Conservation (phyloP, 192 early-diverging fungal species). For the Phycomyces nitens region DNA sequence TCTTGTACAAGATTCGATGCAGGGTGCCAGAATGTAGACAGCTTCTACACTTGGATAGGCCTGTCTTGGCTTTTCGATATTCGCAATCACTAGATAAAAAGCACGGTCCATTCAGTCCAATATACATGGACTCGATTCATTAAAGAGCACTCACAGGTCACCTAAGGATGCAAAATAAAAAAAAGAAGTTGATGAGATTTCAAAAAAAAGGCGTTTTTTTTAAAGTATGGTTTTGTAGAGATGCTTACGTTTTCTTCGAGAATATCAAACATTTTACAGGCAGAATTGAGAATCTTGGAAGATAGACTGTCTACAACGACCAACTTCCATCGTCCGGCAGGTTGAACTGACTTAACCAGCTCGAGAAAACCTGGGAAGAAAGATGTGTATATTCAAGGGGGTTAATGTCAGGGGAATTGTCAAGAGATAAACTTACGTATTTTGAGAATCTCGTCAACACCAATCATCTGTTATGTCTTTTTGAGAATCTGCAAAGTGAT, state of each 20-base stretch:
- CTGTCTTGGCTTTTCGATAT: conserved; percentile 53
- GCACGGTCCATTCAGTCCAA: neutral
- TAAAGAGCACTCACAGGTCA: conserved; percentile 7
- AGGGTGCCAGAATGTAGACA: conserved; percentile 58
- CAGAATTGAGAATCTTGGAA: conserved; percentile 68
- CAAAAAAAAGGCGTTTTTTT: too few relatives aligned
- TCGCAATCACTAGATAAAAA: conserved; percentile 53
- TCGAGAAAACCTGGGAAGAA: conserved; percentile 55
- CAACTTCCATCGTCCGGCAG: conserved; percentile 76
- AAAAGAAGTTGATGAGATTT: neutral
- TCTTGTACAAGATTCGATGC: conserved; percentile 55
- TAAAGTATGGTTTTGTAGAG: neutral
- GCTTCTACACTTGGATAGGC: conserved; percentile 59
- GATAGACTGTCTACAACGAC: conserved; percentile 75
- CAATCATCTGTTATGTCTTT: conserved; percentile 31
- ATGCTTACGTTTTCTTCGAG: conserved; percentile 61
- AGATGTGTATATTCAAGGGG: neutral
- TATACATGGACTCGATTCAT: neutral
- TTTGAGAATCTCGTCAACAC: conserved; percentile 37
- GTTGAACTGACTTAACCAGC: conserved; percentile 75
- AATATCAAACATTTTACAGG: conserved; percentile 75
- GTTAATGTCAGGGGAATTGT: neutral
- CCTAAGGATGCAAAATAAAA: conserved; percentile 2
- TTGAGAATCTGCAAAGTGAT: neutral
- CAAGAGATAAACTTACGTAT: conserved; percentile 18